Percentiles rank a stretch among this genome's conserved stretches.
Conservation (phyloP, 306 rosid genomes). For the Begonia loranthoides region DNA sequence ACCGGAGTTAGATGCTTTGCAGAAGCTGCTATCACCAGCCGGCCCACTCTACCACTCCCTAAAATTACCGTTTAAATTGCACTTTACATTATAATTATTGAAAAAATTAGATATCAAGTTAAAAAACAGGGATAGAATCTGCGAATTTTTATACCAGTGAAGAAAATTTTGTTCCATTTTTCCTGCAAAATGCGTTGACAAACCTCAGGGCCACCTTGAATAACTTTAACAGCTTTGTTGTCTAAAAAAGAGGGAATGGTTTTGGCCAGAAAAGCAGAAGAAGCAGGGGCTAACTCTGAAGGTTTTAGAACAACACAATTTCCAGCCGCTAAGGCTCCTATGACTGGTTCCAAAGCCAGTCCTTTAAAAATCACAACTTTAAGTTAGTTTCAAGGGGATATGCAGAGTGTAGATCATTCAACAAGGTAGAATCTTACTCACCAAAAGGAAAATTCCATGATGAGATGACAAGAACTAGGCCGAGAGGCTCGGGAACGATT, state of each 20-base stretch:
- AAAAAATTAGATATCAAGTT: no score
- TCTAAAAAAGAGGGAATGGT: slow-evolving; percentile 34
- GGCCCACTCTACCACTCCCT: slow-evolving; percentile 51
- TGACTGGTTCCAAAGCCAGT: slow-evolving; percentile 59
- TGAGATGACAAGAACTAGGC: slow-evolving; percentile 59
- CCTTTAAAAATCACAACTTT: slow-evolving; percentile 18
- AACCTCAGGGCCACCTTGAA: slow-evolving; percentile 38
- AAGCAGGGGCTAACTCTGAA: slow-evolving; percentile 47
- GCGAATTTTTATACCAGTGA: slow-evolving; percentile 49
- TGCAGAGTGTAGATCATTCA: no score
- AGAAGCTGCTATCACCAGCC: slow-evolving; percentile 55
- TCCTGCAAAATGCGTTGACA: slow-evolving; percentile 34
- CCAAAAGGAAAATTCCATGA: slow-evolving; percentile 84
- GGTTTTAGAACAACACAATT: slow-evolving; percentile 50
- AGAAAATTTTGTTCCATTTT: slow-evolving; percentile 65
- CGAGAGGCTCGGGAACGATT: slow-evolving; percentile 62
- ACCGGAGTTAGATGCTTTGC: slow-evolving; percentile 59
- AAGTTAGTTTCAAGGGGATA: no score
- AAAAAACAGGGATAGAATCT: background rate
- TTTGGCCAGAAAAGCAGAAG: slow-evolving; percentile 35
- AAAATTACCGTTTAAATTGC: background rate
- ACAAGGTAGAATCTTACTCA: no score
- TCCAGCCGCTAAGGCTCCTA: slow-evolving; percentile 79
- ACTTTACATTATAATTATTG: no score
- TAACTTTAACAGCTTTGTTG: slow-evolving; percentile 32